These are phyloP conservation scores for maize (Zea mays) DNA, from an alignment of 176 grass and related monocot species.

Conservation along the genomic window DNA sequence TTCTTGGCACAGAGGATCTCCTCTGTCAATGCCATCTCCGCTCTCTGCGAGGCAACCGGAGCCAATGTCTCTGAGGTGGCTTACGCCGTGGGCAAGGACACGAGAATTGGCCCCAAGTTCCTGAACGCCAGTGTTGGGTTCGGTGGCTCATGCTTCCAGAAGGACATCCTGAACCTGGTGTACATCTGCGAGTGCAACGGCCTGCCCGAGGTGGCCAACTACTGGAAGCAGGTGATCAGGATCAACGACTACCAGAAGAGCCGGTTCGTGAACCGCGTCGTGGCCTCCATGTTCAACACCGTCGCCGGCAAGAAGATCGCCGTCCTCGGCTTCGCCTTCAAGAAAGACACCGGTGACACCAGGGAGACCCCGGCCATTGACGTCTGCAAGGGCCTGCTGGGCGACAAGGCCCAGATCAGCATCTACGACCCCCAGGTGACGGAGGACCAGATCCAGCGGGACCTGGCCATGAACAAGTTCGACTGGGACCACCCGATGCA, in stretches of 20 bases:
- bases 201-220: conserved; percentile 85
- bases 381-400: conserved; percentile 82
- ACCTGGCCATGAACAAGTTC: conserved; percentile 93
- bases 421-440: conserved; percentile 92
- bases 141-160: conserved; percentile 89
- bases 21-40: conserved; percentile 87
- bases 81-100: conserved; percentile 75
- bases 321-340: conserved; percentile 84
- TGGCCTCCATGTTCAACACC: conserved; percentile 91
- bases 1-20: conserved; percentile 94
- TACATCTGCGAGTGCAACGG: conserved; percentile 98
- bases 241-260: conserved; percentile 98
- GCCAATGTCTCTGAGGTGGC: conserved; percentile 81
- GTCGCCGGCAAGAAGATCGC: conserved; percentile 85
- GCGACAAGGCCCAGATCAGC: conserved; percentile 80
- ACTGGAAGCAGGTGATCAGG: conserved; percentile 99
- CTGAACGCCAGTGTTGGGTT: conserved; percentile 87
- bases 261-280: conserved; percentile 88
- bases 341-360: conserved; percentile 93
- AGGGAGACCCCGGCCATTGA: conserved; percentile 90
- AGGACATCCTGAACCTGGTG: conserved; percentile 90
- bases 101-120: conserved; percentile 84
- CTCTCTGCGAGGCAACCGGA: conserved; percentile 81
- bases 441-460: conserved; percentile 83
- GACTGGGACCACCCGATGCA: conserved; percentile 95